Conservation (phyloP, 148 eudicot genomes). For the Agrostemma githago region DNA sequence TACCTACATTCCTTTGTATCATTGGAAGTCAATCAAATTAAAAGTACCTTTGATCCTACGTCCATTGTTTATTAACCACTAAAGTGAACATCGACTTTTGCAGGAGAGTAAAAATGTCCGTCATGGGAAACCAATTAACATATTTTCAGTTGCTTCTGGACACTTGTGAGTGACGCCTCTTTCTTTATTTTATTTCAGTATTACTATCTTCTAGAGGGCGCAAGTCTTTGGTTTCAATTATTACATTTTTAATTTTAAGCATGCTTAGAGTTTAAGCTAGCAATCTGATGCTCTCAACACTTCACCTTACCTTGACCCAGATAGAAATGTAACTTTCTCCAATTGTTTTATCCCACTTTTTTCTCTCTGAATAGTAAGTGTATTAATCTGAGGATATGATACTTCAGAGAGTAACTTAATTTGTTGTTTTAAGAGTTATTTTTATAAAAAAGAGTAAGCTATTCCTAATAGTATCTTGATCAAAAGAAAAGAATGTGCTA, state of each 20-base stretch:
- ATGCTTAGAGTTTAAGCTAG: background rate
- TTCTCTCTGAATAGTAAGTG: background rate
- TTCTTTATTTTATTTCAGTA: background rate
- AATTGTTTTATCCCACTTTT: background rate
- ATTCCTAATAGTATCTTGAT: no score
- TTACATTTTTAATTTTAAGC: background rate
- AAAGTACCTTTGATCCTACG: background rate
- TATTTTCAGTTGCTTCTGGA: slow-evolving; percentile 94
- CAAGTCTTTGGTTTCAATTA: background rate
- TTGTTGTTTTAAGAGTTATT: background rate
- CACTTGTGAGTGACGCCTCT: slow-evolving; percentile 66
- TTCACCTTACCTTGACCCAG: background rate
- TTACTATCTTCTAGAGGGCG: background rate
- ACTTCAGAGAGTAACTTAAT: no score
- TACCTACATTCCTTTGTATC: background rate
- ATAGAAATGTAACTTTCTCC: background rate
- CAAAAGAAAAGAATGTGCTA: no score
- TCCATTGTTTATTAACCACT: slow-evolving; percentile 3
- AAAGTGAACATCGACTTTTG: slow-evolving; percentile 24
- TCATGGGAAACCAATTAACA: slow-evolving; percentile 75
- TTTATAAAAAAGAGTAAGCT: background rate
- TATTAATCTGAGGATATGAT: background rate
- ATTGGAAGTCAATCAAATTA: background rate
- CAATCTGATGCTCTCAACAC: background rate
- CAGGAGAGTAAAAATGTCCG: slow-evolving; percentile 51